Evolutionary conservation across 805 yeast species (phyloP), one percentile per base, ranked within the genome.

Genomic region (Metschnikowia continentalis): DNA sequence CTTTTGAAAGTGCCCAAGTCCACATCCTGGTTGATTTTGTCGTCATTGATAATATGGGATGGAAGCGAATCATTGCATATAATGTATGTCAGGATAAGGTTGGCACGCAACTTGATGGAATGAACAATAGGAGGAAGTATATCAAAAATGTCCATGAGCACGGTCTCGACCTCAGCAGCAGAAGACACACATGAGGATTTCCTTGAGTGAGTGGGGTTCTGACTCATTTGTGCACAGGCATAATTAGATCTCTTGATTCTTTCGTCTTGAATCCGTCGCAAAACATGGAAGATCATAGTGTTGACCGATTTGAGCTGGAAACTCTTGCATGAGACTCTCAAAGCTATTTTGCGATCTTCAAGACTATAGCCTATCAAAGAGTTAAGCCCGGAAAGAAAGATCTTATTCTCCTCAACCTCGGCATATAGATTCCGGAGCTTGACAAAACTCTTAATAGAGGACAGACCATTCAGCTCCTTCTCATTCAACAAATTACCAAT

Each of bases 1-100:
- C 78, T 55, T 43, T 66, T 68, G 54, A 61, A 72, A 42, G 65
- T 68, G 5, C 67, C 69, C 43, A 74, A 57, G 49, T 74, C 71
- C 23, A 70, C 54, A 6, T 68, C 63, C 22, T 66, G 53, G 1
- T 57, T 60, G 1, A 63, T 43, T 1, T 48, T 49, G 6, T 61
- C 60, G 42, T 68, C 70, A 32, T 44, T 54, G 11, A 68, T 54
- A 2, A 53, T 49, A 46, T 68, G 68, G 47, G 64, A 60, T 0
- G 78, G 78, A 15, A 74, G 58, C 7, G 68, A 68, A 48, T 74
- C 78, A 47, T 71, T 72, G 53, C 77, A 73, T 13, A 70, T 61
- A 3, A 74, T 62, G 42, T 70, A 70, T 1, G 68, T 61, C 54
- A 67, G 70, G 14, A 72, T 35, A 32, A 59, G 54, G 3, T 64